Evolutionary conservation across 2,329 filamentous ascomycete genomes (phyloP), one percentile per base, ranked within the genome.

Genomic region (Aureobasidium lini): DNA sequence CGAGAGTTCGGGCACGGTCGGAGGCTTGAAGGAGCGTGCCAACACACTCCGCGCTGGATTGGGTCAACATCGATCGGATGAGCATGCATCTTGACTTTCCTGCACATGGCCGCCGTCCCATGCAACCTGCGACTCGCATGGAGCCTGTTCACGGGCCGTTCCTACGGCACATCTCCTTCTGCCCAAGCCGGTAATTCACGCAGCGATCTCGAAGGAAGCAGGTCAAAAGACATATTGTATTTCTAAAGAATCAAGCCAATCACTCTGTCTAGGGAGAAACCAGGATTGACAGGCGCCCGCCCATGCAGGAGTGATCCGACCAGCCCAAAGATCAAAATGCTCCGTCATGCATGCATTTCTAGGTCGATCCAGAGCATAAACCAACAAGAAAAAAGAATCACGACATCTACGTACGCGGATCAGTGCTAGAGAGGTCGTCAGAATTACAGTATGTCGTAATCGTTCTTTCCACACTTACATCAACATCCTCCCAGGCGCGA

Each of bases 401-500:
- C 34, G 18, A 29, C 16, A 23, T 2, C 18, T 1, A 10, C 18
- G 7, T 13, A 2, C 28, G 16, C 16, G 32, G 46, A 59, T 60
- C 46, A 59, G 42, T 60, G 57, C 57, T 53, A 36, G 16, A 44
- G 42, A 23, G 10, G 32, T 10, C 15, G 48, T 52, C 34, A 52
- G 48, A 11, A 8, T 23, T 23, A 23, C 23, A 23, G n/a, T 10
- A 39, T 36, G 34, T 28, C 18, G 23, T 40, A 39, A 39, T 6
- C 34, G 15, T 39, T 18, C 10, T 36, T 11, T 23, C 36, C 6
- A 37, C 47, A 39, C 48, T 52, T 50, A 61, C 52, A 29, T 85
- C 83, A 53, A 81, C 75, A 65, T 84, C 91, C 76, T 95, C 91
- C 92, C 93, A 96, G 66, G 90, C 88, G 65, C 93, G 84, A 63